Conservation (phyloP, 2,329 filamentous ascomycete genomes). For the Ploettnerulaceae sp. region DNA sequence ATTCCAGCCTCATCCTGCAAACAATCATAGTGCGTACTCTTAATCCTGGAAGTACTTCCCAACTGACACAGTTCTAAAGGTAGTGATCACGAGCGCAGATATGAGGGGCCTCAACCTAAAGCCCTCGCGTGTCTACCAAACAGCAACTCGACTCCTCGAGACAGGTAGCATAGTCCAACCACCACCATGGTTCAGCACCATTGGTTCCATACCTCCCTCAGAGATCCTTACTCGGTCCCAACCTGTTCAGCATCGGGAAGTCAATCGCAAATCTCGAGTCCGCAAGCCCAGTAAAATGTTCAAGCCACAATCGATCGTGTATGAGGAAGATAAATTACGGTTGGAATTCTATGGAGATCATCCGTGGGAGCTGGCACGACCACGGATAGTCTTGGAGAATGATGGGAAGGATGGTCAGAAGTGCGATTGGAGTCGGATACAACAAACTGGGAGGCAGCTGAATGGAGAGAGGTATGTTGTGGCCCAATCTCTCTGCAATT, state of each 20-base stretch:
- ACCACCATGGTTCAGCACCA: conserved; percentile 33
- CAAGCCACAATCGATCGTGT: conserved; percentile 70
- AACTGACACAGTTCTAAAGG: neutral
- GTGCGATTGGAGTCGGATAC: conserved; percentile 74
- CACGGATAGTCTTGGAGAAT: conserved; percentile 76
- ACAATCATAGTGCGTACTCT: neutral
- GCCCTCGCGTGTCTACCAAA: conserved; percentile 45
- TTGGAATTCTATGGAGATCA: conserved; percentile 86
- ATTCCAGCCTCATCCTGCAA: neutral
- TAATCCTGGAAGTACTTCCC: neutral
- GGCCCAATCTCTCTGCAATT: conserved; percentile 37
- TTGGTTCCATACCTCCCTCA: conserved; percentile 44
- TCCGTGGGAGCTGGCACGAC: conserved; percentile 92
- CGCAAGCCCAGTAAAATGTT: conserved; percentile 72
- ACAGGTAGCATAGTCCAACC: conserved; percentile 37
- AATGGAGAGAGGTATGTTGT: conserved; percentile 67
- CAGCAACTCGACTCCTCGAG: conserved; percentile 42
- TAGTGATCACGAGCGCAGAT: neutral
- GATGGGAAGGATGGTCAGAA: conserved; percentile 75
- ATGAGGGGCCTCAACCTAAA: conserved; percentile 34
- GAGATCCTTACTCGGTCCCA: conserved; percentile 53
- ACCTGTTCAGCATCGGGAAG: conserved; percentile 42
- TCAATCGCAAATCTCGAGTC: conserved; percentile 33
- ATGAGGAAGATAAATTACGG: conserved; percentile 79
- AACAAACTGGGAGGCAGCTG: conserved; percentile 69